Evolutionary conservation across 73 alveolate genomes (phyloP), one percentile per base, ranked within the genome.

Genomic region (Chromera velia): DNA sequence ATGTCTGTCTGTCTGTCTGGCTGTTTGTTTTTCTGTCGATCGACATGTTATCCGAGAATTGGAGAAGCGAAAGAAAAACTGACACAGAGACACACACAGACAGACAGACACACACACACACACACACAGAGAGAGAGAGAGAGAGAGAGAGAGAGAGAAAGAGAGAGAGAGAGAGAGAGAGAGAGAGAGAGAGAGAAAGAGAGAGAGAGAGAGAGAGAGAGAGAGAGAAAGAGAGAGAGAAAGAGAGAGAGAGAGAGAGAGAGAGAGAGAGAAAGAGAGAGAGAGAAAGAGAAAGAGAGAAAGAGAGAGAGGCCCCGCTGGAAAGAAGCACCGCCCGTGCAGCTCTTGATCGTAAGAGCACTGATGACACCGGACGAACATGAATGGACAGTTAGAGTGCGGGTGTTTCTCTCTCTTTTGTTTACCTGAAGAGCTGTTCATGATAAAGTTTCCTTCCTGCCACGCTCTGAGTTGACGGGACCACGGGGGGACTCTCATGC

Each of bases 301-400:
- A 45, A 45, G 63, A 45, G 17, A 17, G 17, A 45, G 63, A 7
- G 7, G 63, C 63, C 18, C 18, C 18, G 24, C 18, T 18, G 17
- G 7, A 17, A 9, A 9, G 24, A 45, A 45, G 63, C 63, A 9
- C 24, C 7, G 17, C 63, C 7, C 63, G 63, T 9, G 17, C 7
- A 45, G 24, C 7, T 45, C 63, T 7, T 18, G 17, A 45, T 45
- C 63, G 17, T 9, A 17, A 7, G 17, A 32, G 28, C 80, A 40
- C 34, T 75, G 32, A 75, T 34, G 32, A 74, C 65, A 29, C 75
- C 69, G 82, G 75, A 75, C n/a, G 33, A 24, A 66, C 65, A 48
- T 26, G 75, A 74, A 9, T 68, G 82, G 18, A 74, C 69, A 34
- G 62, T 74, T 18, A 4, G 69, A 28, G 29, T 74, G 66, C 82